Evolutionary conservation across 345 rosid genomes (phyloP).

Genomic region (Pelargonium nanum): DNA sequence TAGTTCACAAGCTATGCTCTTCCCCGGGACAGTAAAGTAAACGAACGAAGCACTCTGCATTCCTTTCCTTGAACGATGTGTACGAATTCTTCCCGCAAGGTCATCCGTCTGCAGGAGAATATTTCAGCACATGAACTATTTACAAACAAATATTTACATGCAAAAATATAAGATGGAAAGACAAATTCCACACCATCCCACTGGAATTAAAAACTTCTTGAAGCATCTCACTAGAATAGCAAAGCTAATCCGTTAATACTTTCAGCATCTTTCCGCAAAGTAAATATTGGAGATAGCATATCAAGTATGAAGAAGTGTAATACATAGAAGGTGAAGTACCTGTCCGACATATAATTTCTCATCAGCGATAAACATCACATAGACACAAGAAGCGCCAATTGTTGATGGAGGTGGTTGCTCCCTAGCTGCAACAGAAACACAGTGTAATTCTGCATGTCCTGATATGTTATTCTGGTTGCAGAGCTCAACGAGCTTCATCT

Average conservation of each 20-base stretch:
- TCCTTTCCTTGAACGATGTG: slow-evolving; percentile 64
- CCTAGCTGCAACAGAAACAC: slow-evolving; percentile 49
- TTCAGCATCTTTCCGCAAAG: too few species aligned
- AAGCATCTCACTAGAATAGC: neutral
- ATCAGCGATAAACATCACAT: slow-evolving; percentile 76
- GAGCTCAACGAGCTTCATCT: slow-evolving; percentile 45
- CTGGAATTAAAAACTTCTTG: neutral
- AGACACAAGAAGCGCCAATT: slow-evolving; percentile 74
- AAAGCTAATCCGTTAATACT: too few species aligned
- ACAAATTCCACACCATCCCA: neutral
- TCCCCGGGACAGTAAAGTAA: slow-evolving; percentile 72
- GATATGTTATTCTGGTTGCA: slow-evolving; percentile 23
- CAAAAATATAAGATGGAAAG: too few species aligned
- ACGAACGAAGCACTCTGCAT: slow-evolving; percentile 60
- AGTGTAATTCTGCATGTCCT: slow-evolving; percentile 29
- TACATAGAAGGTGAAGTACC: slow-evolving; percentile 31
- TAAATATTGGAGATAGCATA: neutral
- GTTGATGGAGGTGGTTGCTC: slow-evolving; percentile 96
- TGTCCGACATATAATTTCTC: slow-evolving; percentile 73
- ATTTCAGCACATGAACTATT: too few species aligned
- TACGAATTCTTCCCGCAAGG: slow-evolving; percentile 67
- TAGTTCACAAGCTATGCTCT: slow-evolving; percentile 83
- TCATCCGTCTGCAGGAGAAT: slow-evolving; percentile 85
- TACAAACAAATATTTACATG: too few species aligned
- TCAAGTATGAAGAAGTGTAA: neutral